phyloP scores from a whole-genome alignment of 192 early-diverging fungal genomes.

The Dispira parvispora region DNA sequence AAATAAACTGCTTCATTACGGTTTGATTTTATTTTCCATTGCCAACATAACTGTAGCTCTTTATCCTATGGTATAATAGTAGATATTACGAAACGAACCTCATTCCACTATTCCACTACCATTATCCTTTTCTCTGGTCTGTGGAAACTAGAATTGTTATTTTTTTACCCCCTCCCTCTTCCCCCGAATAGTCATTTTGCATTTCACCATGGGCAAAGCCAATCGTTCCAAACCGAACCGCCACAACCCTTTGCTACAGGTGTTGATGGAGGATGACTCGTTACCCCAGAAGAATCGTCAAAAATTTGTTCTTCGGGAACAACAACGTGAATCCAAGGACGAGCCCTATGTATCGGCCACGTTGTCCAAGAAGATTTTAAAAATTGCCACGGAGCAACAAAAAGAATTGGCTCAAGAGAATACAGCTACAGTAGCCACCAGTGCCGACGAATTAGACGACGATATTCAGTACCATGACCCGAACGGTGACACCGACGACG shows the following conservation, averaged over 20 bases:
- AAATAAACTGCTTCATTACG: too few relatives aligned
- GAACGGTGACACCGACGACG: constrained; percentile 40
- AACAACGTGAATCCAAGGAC: not conserved
- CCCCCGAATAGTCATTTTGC: too few relatives aligned
- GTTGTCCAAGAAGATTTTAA: constrained; percentile 63
- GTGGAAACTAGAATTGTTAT: too few relatives aligned
- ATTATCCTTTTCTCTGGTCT: too few relatives aligned
- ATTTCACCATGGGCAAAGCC: constrained; percentile 23
- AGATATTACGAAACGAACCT: too few relatives aligned
- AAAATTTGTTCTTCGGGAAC: constrained; percentile 4
- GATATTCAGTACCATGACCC: constrained; percentile 24
- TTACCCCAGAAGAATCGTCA: not conserved
- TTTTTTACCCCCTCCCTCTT: too few relatives aligned
- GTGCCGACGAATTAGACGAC: not conserved
- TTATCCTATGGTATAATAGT: too few relatives aligned
- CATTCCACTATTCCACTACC: too few relatives aligned
- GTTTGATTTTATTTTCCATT: too few relatives aligned
- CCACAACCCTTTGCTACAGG: not conserved
- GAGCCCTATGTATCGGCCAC: constrained; percentile 59
- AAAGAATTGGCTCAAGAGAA: constrained; percentile 41
- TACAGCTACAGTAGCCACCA: constrained; percentile 4
- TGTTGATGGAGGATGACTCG: not conserved
- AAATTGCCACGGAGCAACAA: constrained; percentile 64
- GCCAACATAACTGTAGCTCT: too few relatives aligned
- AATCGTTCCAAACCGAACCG: not conserved